Base-by-base conservation (phyloP, 441 rosid genomes). In the Populus hybrid region DNA sequence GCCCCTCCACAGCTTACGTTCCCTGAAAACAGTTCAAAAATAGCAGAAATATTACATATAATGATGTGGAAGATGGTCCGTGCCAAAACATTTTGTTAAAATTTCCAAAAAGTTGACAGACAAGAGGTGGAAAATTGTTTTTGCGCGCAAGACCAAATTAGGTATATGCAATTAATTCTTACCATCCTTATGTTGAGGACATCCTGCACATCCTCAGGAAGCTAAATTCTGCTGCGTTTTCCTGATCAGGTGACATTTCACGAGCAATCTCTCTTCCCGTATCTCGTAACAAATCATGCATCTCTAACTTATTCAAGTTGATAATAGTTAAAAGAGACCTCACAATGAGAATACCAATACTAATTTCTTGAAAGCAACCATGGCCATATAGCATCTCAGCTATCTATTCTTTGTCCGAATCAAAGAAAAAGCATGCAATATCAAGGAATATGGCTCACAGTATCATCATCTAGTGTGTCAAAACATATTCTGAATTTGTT, bases 151-250 rank as follows among this genome's bases (percentile, higher is more conserved):
- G 38, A 68, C 50, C 50, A 42, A 10, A 2, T 42, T 42, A 42
- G 50, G 50, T 11, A 10, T 42, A 42, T 42, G 50, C 33, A 2
- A 2, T 4, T 8, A 66, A 28, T 7, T 2, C 50, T 64, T 76
- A 84, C 86, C 71, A 3, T 23, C 23, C 79, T 64, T 20, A 68
- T 70, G 12, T 26, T 64, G 24, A 83, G 50, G 5, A 76, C 76
- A 56, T 14, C 24, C 50, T 53, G 20, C 36, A 69, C 38, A 72
- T 85, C 82, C 18, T 81, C 71, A 20, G 11, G 38, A 23, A 6
- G 56, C 86, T 89, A 90, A 7, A 90, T 45, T 78, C 88, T 82
- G 53, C 86, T 83, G 64, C 87, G 83, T 59, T 84, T 79, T 10
- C 50, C 14, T 42, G 50, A 10, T 42, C 50, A 42, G 50, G 50